phyloP scores from a whole-genome alignment of 768 basidiomycete genomes.

The Hygrocybe punicea region DNA sequence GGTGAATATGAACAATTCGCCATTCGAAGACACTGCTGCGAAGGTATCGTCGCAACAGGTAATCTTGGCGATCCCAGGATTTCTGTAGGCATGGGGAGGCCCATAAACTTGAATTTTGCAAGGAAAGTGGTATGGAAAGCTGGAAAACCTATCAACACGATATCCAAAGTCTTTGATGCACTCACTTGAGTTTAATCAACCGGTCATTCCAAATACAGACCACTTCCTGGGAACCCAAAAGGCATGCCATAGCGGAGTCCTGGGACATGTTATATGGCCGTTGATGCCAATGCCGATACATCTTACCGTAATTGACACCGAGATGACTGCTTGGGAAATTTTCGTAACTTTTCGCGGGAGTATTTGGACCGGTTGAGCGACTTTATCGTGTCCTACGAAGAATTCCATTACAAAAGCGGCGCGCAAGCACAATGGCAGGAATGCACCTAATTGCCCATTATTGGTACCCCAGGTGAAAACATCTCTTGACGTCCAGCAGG shows the following conservation, averaged over 20 bases:
- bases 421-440: background rate
- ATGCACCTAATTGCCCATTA: constrained; percentile 80
- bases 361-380: constrained; percentile 69
- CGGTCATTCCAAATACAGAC: constrained; percentile 77
- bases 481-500: constrained; percentile 74
- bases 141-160: constrained; percentile 22
- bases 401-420: background rate
- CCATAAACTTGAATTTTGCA: constrained; percentile 74
- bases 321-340: constrained; percentile 64
- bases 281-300: background rate
- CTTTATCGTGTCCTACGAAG: constrained; percentile 68
- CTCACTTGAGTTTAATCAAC: constrained; percentile 70
- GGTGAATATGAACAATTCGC: constrained; percentile 88
- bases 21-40: constrained; percentile 77
- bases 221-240: constrained; percentile 78
- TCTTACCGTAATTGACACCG: constrained; percentile 72
- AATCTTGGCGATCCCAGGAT: constrained; percentile 74
- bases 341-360: constrained; percentile 79
- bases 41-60: constrained; percentile 75
- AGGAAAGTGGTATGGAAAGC: constrained; percentile 80
- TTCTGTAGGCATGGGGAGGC: constrained; percentile 71
- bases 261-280: constrained; percentile 23
- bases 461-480: constrained; percentile 94
- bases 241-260: constrained; percentile 81
- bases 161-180: background rate